A percentile compares a stretch with the other conserved stretches of the same genome.
phyloP scores from a whole-genome alignment of 345 rosid species.

The Aquilaria yunnanensis region DNA sequence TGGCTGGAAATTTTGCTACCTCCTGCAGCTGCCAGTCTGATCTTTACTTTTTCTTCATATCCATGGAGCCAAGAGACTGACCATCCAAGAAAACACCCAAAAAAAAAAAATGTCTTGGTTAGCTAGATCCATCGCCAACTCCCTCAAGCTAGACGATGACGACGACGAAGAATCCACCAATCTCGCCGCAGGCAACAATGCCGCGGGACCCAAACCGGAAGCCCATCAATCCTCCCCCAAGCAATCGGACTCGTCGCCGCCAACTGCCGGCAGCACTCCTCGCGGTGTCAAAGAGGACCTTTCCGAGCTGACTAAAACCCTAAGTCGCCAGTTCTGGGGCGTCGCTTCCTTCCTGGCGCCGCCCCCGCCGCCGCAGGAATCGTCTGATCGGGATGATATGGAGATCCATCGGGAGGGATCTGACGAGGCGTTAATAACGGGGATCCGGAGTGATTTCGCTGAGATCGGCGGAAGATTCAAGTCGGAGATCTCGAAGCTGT shows the following conservation, averaged over 20 bases:
- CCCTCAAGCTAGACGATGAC: slow-evolving; percentile 47
- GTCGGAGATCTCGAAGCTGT: slow-evolving; percentile 55
- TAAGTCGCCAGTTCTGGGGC: slow-evolving; percentile 77
- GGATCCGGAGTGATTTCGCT: slow-evolving; percentile 66
- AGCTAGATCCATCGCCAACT: slow-evolving; percentile 56
- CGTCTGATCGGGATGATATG: slow-evolving; percentile 6
- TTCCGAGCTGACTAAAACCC: slow-evolving; percentile 68
- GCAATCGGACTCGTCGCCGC: slow-evolving; percentile 11
- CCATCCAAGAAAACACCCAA: no score
- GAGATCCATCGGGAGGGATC: slow-evolving; percentile 23
- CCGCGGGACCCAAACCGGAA: slow-evolving; percentile 3
- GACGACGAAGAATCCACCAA: slow-evolving; percentile 8
- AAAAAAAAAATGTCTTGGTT: slow-evolving; percentile 51
- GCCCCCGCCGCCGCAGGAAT: slow-evolving; percentile 38
- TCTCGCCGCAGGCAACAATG: not conserved
- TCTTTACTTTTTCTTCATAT: no score
- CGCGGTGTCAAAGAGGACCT: slow-evolving; percentile 88
- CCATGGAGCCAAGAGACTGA: no score
- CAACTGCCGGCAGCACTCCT: slow-evolving; percentile 23
- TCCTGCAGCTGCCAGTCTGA: no score
- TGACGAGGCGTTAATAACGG: slow-evolving; percentile 39
- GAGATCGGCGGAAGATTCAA: slow-evolving; percentile 58
- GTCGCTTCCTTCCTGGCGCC: slow-evolving; percentile 96
- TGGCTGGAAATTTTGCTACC: no score
- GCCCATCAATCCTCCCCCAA: slow-evolving; percentile 16